Evolutionary conservation across 2,329 filamentous ascomycete genomes (phyloP), one percentile per base, ranked within the genome.

Genomic region (Seiridium unicorne): DNA sequence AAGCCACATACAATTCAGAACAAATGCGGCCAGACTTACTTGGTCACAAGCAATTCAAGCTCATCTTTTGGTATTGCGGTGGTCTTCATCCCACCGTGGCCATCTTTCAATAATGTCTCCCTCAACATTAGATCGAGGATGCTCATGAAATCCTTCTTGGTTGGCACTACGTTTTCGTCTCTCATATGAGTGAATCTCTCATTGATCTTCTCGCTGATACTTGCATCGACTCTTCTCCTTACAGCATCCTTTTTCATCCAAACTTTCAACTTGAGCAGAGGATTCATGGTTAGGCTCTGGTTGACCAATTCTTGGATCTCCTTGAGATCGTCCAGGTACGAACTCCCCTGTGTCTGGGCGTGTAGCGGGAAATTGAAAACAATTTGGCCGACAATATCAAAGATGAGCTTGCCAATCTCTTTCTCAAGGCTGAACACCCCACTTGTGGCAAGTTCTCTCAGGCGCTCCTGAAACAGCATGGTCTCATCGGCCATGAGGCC

Each of bases 311-410:
- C 65, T 9, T 64, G 63, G 3, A 59, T 61, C 48, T 65, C 59
- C 55, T 67, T 56, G n/a, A 62, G 32, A 10, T 66, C 60, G 65
- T 66, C 60, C 62, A 61, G 48, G 62, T 69, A 60, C 68, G 69
- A 36, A 34, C 55, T 57, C 4, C 55, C 55, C 42, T 57, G 40
- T 3, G 55, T 70, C 59, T 73, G 72, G 31, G 70, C 72, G 6
- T 66, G 66, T n/a, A 73, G 60, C 34, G 71, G 65, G 2, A 69
- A 63, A 44, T 72, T 73, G 60, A 73, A 69, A 32, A 73, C 61
- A 11, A 72, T 60, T 5, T 66, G 66, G 44, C 70, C 70, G 18
- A 70, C 72, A 42, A 74, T 63, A 55, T 73, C 72, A 40, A 58
- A 51, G 35, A 51, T 49, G 11, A 51, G 13, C 46, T 42, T 51